Evolutionary conservation across 495 filamentous ascomycete species (phyloP).

Genomic region (Tuber calosporum): DNA sequence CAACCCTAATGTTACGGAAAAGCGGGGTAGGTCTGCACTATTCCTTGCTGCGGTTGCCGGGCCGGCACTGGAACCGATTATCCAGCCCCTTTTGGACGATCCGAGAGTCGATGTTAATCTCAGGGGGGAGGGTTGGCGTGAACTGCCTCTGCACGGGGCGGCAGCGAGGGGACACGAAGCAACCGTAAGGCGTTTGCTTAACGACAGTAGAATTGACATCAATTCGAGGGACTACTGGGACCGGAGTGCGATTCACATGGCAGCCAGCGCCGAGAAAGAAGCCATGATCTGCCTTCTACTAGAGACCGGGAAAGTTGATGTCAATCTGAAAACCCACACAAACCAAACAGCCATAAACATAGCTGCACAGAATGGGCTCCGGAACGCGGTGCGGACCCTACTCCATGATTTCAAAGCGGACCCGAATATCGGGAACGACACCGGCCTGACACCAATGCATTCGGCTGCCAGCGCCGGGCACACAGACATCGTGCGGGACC

Average conservation of each 20-base stretch:
- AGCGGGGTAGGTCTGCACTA: too few species aligned
- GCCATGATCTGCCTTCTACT: background rate
- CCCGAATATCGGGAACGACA: background rate
- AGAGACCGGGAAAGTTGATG: background rate
- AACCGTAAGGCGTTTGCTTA: background rate
- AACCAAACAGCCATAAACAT: background rate
- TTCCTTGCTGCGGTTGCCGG: background rate
- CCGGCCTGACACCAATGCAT: background rate
- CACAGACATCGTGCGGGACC: background rate
- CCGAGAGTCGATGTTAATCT: background rate
- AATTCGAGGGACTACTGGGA: background rate
- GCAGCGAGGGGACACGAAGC: background rate
- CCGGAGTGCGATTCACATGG: background rate
- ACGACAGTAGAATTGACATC: background rate
- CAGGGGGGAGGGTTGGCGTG: background rate
- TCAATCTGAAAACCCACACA: background rate
- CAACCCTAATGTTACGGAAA: background rate
- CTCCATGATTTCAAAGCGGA: background rate
- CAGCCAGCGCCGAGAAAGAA: background rate
- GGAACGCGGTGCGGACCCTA: background rate
- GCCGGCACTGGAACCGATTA: background rate
- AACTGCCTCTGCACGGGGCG: background rate
- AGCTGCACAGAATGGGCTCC: background rate
- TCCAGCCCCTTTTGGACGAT: background rate
- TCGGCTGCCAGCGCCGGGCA: background rate